Conservation (phyloP, 768 basidiomycete genomes). For the Amanita exitialis region DNA sequence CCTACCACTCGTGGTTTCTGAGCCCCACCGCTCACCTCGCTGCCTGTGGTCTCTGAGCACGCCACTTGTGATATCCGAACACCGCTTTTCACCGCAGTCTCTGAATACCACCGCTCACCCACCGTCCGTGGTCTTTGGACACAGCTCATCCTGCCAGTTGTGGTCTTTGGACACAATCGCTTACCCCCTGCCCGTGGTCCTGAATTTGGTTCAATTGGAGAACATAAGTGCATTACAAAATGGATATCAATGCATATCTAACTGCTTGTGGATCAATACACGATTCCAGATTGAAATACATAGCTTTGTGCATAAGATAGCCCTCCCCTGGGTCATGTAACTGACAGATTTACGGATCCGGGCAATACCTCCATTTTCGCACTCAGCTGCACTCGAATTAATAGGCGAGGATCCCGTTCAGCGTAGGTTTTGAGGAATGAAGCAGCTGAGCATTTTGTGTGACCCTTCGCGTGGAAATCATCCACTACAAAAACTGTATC, state of each 20-base stretch:
- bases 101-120: no score
- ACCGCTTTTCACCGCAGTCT: no score
- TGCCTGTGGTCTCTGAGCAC: no score
- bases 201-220: no score
- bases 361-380: neutral
- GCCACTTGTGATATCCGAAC: no score
- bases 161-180: no score
- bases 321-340: neutral
- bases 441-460: neutral
- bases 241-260: neutral
- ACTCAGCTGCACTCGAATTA: neutral
- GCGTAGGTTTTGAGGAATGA: neutral
- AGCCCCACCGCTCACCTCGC: no score
- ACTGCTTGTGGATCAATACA: neutral
- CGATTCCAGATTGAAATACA: neutral
- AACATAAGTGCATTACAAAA: neutral
- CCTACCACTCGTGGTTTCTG: neutral
- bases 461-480: neutral
- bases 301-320: neutral
- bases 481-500: neutral
- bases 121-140: no score
- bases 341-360: neutral
- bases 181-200: no score
- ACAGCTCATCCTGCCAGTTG: no score
- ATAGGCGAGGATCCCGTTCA: neutral